Base-by-base conservation (phyloP, 1,284 basidiomycete species). In the Microbotryum scabiosae region DNA sequence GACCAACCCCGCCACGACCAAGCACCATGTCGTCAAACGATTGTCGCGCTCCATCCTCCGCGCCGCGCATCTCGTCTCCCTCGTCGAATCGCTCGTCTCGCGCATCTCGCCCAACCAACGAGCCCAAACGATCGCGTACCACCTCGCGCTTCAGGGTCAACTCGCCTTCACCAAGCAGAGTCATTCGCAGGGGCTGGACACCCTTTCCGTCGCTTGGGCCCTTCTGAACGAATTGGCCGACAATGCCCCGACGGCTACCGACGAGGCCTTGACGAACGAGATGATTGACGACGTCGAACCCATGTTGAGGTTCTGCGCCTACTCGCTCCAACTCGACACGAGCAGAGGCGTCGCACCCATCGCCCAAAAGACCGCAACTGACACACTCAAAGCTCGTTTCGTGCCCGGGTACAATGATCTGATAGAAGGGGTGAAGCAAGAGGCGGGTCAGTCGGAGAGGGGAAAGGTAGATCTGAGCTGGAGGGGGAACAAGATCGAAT, bases 221-320 rank as follows among this genome's bases (percentile, higher is more conserved):
- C 76, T 97, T 21, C 79, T 97, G 58, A 84, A 86, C 60, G 80
- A 82, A 28, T 79, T 97, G 12, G 85, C 86, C 1, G 77, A 79
- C 26, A 76, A 79, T 16, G 86, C 87, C 3, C 74, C 76, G n/a
- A 85, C 85, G n/a, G 91, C 89, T 70, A 83, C 87, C 50, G 87
- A 90, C 59, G 90, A 96, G 76, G 94, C 93, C 0, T 81, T 97
- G 6, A 88, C 90, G 14, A 82, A 84, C 41, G 81, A 89, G 55
- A 89, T 90, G 72, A 82, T 86, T 21, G 93, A 97, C 73, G 85
- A 87, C 64, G 84, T 92, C 63, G 86, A 90, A 48, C 90, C 94
- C 0, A 85, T 96, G 75, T 89, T 97, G 63, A 81, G 94, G 54
- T 88, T 92, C 76, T 90, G 87, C 68, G 91, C 92, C 0, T 94